Conservation (phyloP, 2,329 filamentous ascomycete species). For the Macrophomina pseudophaseolina region DNA sequence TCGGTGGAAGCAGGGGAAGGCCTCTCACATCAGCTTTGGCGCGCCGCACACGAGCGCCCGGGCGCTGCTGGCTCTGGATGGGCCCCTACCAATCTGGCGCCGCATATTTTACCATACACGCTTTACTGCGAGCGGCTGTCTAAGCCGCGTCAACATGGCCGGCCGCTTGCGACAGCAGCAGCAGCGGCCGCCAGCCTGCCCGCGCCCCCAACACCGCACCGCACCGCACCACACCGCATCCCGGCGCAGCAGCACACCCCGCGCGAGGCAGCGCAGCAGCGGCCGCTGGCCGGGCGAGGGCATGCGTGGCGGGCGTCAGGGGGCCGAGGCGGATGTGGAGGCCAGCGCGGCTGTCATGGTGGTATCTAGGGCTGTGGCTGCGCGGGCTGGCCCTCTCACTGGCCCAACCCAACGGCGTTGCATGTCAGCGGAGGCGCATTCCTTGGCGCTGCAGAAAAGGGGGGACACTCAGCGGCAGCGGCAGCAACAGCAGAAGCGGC, state of each 20-base stretch:
- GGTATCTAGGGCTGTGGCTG: constrained; percentile 19
- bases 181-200: neutral
- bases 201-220: neutral
- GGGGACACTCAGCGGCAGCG: neutral
- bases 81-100: constrained; percentile 16
- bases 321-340: constrained; percentile 1
- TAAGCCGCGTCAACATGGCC: constrained; percentile 16
- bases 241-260: neutral
- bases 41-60: constrained; percentile 15
- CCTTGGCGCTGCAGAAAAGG: constrained; percentile 13
- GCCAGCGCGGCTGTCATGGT: constrained; percentile 8
- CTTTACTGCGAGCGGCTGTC: constrained; percentile 16
- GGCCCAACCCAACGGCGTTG: constrained; percentile 4
- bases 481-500: too few species aligned
- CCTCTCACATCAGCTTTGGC: constrained; percentile 22
- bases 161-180: constrained; percentile 16
- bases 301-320: neutral
- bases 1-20: constrained; percentile 16
- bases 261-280: neutral
- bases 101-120: constrained; percentile 17
- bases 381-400: constrained; percentile 6
- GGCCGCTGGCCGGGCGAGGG: neutral
- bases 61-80: constrained; percentile 2
- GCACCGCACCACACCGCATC: neutral
- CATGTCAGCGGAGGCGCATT: constrained; percentile 11